phyloP scores from a whole-genome alignment of 1,139 yeast genomes.

The Wickerhamomyces sp. region DNA sequence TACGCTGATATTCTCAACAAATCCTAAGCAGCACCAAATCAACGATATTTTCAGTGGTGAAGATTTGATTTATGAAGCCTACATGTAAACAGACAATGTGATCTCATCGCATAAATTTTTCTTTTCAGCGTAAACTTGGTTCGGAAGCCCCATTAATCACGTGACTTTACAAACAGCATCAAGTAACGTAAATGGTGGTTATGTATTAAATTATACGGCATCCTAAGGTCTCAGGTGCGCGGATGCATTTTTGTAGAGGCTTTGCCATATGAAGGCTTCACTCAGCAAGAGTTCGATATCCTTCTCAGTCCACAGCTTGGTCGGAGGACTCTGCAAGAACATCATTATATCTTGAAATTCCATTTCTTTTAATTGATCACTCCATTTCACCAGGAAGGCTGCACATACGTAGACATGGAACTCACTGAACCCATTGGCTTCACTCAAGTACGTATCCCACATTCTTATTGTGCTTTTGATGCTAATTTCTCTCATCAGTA shows the following conservation, averaged over 20 bases:
- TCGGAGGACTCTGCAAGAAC: slow-evolving; percentile 86
- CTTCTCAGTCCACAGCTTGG: slow-evolving; percentile 77
- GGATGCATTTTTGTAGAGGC: slow-evolving; percentile 80
- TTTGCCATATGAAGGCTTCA: slow-evolving; percentile 97
- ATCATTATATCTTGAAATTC: slow-evolving; percentile 93
- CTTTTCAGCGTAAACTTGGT: neutral
- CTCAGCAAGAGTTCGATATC: slow-evolving; percentile 89
- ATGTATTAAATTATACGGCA: neutral
- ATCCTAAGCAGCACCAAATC: no score
- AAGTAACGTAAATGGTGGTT: no score
- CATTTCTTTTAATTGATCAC: slow-evolving; percentile 70
- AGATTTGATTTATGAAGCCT: no score
- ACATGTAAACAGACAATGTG: no score
- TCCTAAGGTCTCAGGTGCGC: slow-evolving; percentile 55
- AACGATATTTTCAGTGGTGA: no score
- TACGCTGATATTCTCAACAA: no score
- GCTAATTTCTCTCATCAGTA: slow-evolving; percentile 87
- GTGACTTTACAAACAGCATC: neutral
- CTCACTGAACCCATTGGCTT: slow-evolving; percentile 82
- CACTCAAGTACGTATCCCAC: slow-evolving; percentile 98
- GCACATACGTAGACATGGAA: slow-evolving; percentile 98
- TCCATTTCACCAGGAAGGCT: slow-evolving; percentile 89
- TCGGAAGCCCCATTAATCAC: slow-evolving; percentile 2
- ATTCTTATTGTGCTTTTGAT: slow-evolving; percentile 77
- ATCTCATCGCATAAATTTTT: neutral